Evolutionary conservation across 1,284 basidiomycete species (phyloP), one percentile per base, ranked within the genome.

Genomic region (Pseudozyma sp.): DNA sequence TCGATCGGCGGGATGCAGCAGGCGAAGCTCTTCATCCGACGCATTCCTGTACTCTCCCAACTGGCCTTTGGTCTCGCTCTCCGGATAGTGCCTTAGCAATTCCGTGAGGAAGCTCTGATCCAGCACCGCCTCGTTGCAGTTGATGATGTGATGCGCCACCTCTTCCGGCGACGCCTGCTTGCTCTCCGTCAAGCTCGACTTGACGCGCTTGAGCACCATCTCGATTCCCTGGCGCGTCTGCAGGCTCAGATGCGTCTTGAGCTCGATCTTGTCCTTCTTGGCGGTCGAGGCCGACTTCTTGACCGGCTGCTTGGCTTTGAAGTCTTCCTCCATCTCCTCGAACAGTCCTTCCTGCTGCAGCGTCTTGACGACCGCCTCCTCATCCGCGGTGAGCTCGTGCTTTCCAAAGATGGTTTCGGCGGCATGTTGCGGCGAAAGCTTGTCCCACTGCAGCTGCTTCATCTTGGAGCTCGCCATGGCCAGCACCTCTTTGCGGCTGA

Each of bases 361-460:
- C 49, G 66, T 48, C 50, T 66, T 60, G 45, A 77, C 72, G 24
- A 83, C 45, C 33, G 53, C 16, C 54, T 64, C 61, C 52, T 84
- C 82, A 39, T 77, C 71, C 9, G 61, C 66, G 13, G 65, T 68
- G 24, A 75, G 37, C 42, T 68, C 55, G 24, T 70, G 65, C 54
- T 77, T 63, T 11, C 78, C 81, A 75, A 82, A 84, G 40, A 84
- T 75, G 24, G 82, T 84, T 55, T 80, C 81, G 13, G 81, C 80
- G 1, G 82, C 82, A 55, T 84, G 82, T 46, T 83, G 80, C 3
- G 82, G 75, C 29, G 79, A 77, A 8, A 84, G 77, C 84, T 98
- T 99, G 85, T 99, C 96, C 96, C 97, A 99, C 83, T 99, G 96
- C 50, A 99, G 87, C 85, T 98, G 94, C 85, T 98, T 98, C 92